Evolutionary conservation across 2,329 filamentous ascomycete genomes (phyloP).

Genomic region (Achaetomium macrosporum): DNA sequence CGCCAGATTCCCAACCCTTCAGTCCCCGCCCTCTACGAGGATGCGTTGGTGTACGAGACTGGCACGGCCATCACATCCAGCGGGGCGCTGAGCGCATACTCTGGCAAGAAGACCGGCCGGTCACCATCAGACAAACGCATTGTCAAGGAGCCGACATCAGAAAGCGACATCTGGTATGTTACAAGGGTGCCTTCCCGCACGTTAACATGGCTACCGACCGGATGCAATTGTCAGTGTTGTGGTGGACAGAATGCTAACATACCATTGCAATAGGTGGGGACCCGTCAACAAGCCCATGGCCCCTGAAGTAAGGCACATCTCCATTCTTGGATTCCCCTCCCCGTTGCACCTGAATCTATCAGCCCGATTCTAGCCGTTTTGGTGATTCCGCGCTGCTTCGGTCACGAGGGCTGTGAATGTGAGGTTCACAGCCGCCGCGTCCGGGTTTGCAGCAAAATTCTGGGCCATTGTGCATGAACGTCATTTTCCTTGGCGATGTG

Average conservation of each 20-base stretch:
- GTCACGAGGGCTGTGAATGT: conserved; percentile 18
- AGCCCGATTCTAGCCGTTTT: conserved; percentile 9
- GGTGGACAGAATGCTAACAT: conserved; percentile 9
- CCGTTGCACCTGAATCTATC: neutral
- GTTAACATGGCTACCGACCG: neutral
- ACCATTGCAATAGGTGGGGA: conserved; percentile 59
- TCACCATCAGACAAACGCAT: conserved; percentile 97
- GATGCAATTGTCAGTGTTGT: neutral
- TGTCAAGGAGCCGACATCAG: conserved; percentile 82
- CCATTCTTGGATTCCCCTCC: conserved; percentile 12
- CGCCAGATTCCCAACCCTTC: conserved; percentile 77
- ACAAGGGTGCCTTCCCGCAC: neutral
- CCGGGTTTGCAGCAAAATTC: neutral
- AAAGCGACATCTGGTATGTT: conserved; percentile 78
- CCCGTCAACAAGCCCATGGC: conserved; percentile 99
- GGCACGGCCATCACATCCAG: conserved; percentile 95
- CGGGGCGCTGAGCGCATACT: conserved; percentile 94
- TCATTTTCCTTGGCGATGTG: conserved; percentile 19
- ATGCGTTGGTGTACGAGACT: conserved; percentile 93
- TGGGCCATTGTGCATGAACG: conserved; percentile 14
- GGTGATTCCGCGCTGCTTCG: neutral
- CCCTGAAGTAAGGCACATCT: conserved; percentile 67
- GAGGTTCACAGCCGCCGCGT: neutral
- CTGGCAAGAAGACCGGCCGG: conserved; percentile 93
- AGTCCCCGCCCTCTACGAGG: conserved; percentile 94